Percentiles rank a stretch among this genome's conserved stretches.
These are phyloP conservation scores for Pistacia atlantica DNA, from an alignment of 345 rosid species.

Conservation along the genomic window DNA sequence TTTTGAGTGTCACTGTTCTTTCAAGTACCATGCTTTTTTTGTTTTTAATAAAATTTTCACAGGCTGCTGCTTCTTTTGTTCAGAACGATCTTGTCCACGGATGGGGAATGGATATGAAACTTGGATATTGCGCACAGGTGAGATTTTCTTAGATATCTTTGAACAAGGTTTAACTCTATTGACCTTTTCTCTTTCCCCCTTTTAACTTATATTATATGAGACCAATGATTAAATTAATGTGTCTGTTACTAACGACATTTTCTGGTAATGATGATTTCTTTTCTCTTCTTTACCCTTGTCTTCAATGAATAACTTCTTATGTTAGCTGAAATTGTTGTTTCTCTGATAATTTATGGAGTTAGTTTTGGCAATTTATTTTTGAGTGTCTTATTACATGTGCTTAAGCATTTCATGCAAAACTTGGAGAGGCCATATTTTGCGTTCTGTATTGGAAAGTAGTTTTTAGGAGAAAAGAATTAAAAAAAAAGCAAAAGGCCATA, in stretches of 20 bases:
- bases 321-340: background rate
- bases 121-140: constrained; percentile 98
- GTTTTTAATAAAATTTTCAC: background rate
- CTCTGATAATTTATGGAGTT: background rate
- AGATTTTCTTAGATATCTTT: constrained; percentile 9
- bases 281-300: background rate
- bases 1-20: constrained; percentile 3
- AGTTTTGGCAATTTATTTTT: background rate
- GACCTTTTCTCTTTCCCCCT: background rate
- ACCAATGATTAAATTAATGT: background rate
- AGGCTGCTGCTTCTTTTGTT: constrained; percentile 11
- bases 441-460: background rate
- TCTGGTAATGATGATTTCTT: background rate
- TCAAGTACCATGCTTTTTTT: background rate
- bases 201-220: background rate
- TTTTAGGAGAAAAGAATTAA: background rate
- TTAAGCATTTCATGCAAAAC: background rate
- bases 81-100: constrained; percentile 98
- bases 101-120: constrained; percentile 99
- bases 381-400: background rate
- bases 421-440: background rate
- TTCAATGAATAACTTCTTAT: background rate
- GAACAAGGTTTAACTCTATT: background rate
- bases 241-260: background rate
- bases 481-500: background rate